phyloP scores from a whole-genome alignment of 2,329 filamentous ascomycete species.

The Xylaria sp. region DNA sequence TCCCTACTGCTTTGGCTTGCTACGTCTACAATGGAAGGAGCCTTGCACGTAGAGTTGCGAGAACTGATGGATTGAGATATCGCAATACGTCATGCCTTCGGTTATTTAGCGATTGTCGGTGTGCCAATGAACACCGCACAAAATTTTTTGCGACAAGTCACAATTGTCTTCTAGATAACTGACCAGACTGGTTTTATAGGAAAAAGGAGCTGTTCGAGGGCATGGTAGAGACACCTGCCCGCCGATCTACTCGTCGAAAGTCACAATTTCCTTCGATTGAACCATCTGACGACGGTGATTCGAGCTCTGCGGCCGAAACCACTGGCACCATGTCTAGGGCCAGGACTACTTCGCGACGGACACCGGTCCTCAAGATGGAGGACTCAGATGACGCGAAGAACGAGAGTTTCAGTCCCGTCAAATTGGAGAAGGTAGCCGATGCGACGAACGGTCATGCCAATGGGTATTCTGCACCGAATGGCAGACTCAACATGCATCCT shows the following conservation, averaged over 20 bases:
- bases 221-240: slow-evolving; percentile 63
- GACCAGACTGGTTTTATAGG: slow-evolving; percentile 41
- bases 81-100: not conserved
- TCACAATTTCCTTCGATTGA: slow-evolving; percentile 51
- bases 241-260: slow-evolving; percentile 56
- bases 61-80: not conserved
- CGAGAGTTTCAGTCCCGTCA: slow-evolving; percentile 40
- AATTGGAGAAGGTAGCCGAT: slow-evolving; percentile 34
- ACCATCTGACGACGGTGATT: slow-evolving; percentile 56
- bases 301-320: slow-evolving; percentile 53
- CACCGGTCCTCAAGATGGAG: slow-evolving; percentile 55
- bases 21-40: not conserved
- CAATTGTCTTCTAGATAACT: not conserved
- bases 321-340: slow-evolving; percentile 37
- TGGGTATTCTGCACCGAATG: not conserved
- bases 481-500: slow-evolving; percentile 33
- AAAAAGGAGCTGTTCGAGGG: slow-evolving; percentile 67
- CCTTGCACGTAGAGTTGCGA: not conserved
- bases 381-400: slow-evolving; percentile 47
- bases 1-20: not conserved
- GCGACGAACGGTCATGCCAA: slow-evolving; percentile 27
- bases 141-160: not conserved
- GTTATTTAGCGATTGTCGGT: not conserved
- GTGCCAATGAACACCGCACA: not conserved
- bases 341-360: slow-evolving; percentile 51